Percentiles rank a stretch among this genome's conserved stretches.
These are phyloP conservation scores for Ampelocalamus luodianensis DNA, from an alignment of 176 grass and related monocot species.

Conservation along the genomic window DNA sequence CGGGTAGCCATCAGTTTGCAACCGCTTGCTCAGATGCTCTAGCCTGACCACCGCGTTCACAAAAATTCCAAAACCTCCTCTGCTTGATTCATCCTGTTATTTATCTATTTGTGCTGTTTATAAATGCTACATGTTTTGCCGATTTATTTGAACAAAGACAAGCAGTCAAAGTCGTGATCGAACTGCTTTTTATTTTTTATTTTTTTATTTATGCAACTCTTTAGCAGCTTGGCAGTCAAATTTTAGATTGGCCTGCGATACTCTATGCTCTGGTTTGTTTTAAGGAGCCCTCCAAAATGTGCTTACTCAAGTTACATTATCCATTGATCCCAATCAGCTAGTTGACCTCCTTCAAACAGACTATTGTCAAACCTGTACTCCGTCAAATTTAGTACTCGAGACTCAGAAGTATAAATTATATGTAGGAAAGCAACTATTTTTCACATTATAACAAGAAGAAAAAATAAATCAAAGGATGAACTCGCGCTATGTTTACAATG, in stretches of 20 bases:
- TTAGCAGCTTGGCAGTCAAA: neutral
- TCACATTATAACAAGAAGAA: neutral
- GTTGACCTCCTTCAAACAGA: neutral
- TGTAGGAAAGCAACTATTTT: neutral
- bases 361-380: neutral
- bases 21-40: constrained; percentile 8
- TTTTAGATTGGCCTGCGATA: neutral
- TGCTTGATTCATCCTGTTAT: neutral
- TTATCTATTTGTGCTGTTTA: neutral
- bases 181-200: neutral
- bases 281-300: neutral
- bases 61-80: neutral
- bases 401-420: neutral
- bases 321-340: neutral
- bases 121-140: neutral
- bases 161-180: neutral
- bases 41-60: neutral
- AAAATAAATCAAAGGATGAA: neutral
- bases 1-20: constrained; percentile 10
- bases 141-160: neutral
- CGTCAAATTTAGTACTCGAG: neutral
- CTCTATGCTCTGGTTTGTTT: neutral
- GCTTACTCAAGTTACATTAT: neutral
- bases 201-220: neutral
- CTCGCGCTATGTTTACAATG: neutral